Evolutionary conservation across 805 yeast genomes (phyloP), one percentile per base, ranked within the genome.

Genomic region (Millerozyma miso): DNA sequence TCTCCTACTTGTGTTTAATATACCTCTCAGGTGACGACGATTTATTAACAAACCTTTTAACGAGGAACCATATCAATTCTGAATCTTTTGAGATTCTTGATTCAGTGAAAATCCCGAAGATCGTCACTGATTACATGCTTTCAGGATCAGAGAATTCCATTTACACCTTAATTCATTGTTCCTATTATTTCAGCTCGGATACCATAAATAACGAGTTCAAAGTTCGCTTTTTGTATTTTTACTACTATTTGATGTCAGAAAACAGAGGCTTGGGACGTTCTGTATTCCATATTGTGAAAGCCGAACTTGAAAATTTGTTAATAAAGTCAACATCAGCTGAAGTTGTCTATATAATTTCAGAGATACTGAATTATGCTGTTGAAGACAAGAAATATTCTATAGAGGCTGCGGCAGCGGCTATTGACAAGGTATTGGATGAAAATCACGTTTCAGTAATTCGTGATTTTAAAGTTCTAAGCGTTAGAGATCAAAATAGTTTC

Each of bases 221-320:
- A 31, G 39, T 48, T 14, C 62, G 54, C 32, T 69, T 67, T 43
- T 50, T 69, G 37, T 51, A 54, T 10, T 45, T 65, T 12, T 65
- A 54, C 50, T 49, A 55, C 34, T 46, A 53, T 42, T 38, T 69
- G n/a, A 59, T 64, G 45, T 43, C 48, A 19, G 23, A 33, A 5
- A 51, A 48, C 37, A 50, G 47, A 19, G 52, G 50, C 8, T 37
- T 49, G 14, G 69, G 65, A 5, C 45, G 55, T 26, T 47, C 52
- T 39, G 52, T 67, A 10, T 63, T 57, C 41, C 71, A 69, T 44
- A 55, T 67, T 10, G 42, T 69, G 14, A 59, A 54, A 38, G 44
- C 45, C 2, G 56, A 59, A 5, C 50, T 69, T 29, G 58, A 64
- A 36, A 45, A 50, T 4, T 55, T 53, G 12, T 50, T 69, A 37